Conservation (phyloP, 1,284 basidiomycete genomes). For the Volvariella volvacea region DNA sequence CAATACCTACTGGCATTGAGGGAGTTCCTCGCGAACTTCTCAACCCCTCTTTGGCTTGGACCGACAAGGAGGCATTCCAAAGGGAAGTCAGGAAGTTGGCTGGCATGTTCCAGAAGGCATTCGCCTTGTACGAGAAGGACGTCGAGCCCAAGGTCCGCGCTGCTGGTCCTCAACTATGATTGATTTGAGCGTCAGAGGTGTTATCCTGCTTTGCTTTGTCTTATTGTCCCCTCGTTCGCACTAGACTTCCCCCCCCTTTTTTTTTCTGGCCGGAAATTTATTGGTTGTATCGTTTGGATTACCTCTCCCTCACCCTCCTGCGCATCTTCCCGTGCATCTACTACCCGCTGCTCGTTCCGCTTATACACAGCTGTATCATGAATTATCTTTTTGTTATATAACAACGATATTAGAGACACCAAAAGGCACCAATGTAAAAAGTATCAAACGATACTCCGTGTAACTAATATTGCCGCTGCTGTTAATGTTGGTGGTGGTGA, state of each 20-base stretch:
- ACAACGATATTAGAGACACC: too few relatives aligned
- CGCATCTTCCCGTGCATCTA: too few relatives aligned
- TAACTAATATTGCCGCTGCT: too few relatives aligned
- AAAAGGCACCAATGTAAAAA: too few relatives aligned
- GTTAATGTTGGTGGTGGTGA: too few relatives aligned
- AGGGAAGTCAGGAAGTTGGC: conserved; percentile 81
- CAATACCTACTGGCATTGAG: conserved; percentile 75
- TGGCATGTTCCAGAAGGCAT: conserved; percentile 91
- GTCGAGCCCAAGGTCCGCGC: conserved; percentile 72
- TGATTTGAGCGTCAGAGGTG: neutral
- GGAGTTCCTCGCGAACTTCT: conserved; percentile 87
- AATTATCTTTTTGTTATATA: too few relatives aligned
- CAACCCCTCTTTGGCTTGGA: conserved; percentile 82
- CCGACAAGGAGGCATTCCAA: conserved; percentile 81
- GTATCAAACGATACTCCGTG: too few relatives aligned
- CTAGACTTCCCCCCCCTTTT: neutral
- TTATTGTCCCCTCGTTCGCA: neutral
- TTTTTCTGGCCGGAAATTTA: conserved; percentile 3
- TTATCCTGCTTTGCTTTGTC: neutral
- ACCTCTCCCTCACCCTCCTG: too few relatives aligned
- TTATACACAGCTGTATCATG: too few relatives aligned
- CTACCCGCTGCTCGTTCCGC: too few relatives aligned
- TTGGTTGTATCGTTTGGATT: too few relatives aligned
- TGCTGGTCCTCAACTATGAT: conserved; percentile 60
- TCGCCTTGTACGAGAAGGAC: conserved; percentile 82